Percentiles rank a stretch among this genome's conserved stretches.
Conservation (phyloP, 495 filamentous ascomycete genomes). For the Talaromyces adpressus region DNA sequence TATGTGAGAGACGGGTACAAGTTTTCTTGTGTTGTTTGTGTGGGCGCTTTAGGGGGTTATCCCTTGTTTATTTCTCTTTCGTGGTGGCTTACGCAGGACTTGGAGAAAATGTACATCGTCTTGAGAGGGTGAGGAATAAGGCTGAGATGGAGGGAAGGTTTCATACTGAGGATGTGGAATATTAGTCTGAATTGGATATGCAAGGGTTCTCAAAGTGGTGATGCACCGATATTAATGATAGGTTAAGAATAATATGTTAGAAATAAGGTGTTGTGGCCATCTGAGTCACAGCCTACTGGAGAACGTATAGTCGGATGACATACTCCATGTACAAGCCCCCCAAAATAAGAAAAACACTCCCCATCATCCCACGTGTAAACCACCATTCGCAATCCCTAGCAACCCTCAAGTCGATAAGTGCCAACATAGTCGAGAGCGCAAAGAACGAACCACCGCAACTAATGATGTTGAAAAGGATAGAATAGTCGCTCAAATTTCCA, state of each 20-base stretch:
- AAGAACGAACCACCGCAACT: not conserved
- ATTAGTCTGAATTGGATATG: not conserved
- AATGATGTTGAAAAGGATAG: not conserved
- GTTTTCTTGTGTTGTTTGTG: too few species aligned
- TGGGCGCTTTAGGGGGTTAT: too few species aligned
- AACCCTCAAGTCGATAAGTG: constrained; percentile 4
- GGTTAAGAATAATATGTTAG: not conserved
- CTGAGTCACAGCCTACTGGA: not conserved
- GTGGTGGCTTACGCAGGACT: too few species aligned
- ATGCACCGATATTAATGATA: not conserved
- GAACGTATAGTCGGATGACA: not conserved
- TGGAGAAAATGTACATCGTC: too few species aligned
- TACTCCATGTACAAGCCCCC: constrained; percentile 3
- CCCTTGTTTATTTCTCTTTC: too few species aligned
- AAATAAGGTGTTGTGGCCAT: not conserved
- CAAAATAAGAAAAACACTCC: not conserved
- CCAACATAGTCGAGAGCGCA: constrained; percentile 3
- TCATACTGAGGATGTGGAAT: not conserved
- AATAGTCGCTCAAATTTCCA: not conserved
- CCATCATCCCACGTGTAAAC: not conserved
- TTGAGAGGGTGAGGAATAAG: too few species aligned
- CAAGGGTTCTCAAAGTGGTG: not conserved
- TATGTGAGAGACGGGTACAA: too few species aligned
- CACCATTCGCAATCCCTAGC: constrained; percentile 5
- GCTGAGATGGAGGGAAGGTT: not conserved